phyloP scores from a whole-genome alignment of 495 filamentous ascomycete genomes.

The Hypoxylon lienhwacheense region DNA sequence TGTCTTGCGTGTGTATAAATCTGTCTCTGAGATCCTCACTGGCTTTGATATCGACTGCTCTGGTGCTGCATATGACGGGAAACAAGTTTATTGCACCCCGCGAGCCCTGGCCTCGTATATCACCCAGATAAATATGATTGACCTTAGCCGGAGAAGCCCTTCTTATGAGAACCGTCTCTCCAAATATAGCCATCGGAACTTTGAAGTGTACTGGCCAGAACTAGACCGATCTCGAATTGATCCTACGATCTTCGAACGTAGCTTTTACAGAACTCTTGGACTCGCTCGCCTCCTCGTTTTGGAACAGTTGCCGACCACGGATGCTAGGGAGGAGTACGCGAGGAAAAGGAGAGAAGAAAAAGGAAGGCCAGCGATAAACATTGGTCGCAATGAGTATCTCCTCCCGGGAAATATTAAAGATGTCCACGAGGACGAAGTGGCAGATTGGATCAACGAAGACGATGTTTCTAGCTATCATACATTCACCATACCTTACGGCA shows the following conservation, averaged over 20 bases:
- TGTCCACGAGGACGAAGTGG: slow-evolving; percentile 70
- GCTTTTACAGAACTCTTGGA: slow-evolving; percentile 70
- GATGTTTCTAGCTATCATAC: slow-evolving; percentile 77
- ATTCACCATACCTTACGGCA: slow-evolving; percentile 76
- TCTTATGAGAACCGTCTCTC: slow-evolving; percentile 87
- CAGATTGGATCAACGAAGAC: slow-evolving; percentile 75
- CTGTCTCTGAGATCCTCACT: slow-evolving; percentile 76
- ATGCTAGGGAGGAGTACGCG: slow-evolving; percentile 66
- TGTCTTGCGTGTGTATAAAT: slow-evolving; percentile 80
- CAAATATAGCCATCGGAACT: slow-evolving; percentile 81
- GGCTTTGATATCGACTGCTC: slow-evolving; percentile 87
- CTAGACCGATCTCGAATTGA: slow-evolving; percentile 74
- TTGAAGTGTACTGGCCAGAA: slow-evolving; percentile 75
- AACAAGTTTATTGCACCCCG: slow-evolving; percentile 71
- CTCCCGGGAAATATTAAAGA: slow-evolving; percentile 69
- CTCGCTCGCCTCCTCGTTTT: slow-evolving; percentile 80
- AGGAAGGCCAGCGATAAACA: slow-evolving; percentile 55
- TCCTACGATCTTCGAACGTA: slow-evolving; percentile 81
- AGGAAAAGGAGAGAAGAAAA: slow-evolving; percentile 67
- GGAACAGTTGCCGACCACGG: slow-evolving; percentile 68
- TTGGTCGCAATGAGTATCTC: slow-evolving; percentile 36
- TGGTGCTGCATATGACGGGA: slow-evolving; percentile 76
- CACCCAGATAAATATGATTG: slow-evolving; percentile 77
- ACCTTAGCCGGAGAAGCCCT: slow-evolving; percentile 75
- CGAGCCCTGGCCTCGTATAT: slow-evolving; percentile 72